These are phyloP conservation scores for Coniella vitis DNA, from an alignment of 2,329 filamentous ascomycete genomes.

Conservation along the genomic window DNA sequence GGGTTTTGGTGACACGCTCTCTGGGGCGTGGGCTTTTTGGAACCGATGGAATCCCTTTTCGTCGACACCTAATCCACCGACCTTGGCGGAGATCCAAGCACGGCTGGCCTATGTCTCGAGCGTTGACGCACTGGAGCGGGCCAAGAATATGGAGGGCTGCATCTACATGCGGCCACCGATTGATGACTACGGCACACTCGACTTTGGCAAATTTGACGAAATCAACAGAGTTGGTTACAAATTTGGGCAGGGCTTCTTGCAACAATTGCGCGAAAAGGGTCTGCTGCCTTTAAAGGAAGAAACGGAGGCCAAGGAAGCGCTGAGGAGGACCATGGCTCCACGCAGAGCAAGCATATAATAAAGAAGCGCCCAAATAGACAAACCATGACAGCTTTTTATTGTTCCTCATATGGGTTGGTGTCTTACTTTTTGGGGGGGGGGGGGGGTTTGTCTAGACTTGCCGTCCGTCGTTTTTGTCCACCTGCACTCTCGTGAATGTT, in stretches of 20 bases:
- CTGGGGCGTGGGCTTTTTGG: constrained; percentile 87
- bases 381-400: no score
- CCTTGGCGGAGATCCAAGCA: constrained; percentile 91
- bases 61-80: constrained; percentile 81
- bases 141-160: constrained; percentile 85
- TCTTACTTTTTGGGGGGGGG: no score
- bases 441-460: no score
- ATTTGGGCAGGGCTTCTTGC: constrained; percentile 76
- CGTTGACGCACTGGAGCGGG: constrained; percentile 87
- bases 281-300: constrained; percentile 63
- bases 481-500: no score
- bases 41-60: constrained; percentile 98
- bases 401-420: no score
- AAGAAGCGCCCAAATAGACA: no score
- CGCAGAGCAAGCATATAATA: constrained; percentile 66
- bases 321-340: constrained; percentile 73
- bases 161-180: constrained; percentile 95
- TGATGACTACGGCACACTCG: constrained; percentile 85
- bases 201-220: constrained; percentile 97
- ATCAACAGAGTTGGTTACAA: constrained; percentile 85
- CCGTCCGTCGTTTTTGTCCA: no score
- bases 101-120: constrained; percentile 90
- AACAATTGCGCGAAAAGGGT: constrained; percentile 70
- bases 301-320: constrained; percentile 68
- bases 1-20: constrained; percentile 86